Conservation (phyloP, 2,329 filamentous ascomycete genomes). For the Coniochaeta sp. region DNA sequence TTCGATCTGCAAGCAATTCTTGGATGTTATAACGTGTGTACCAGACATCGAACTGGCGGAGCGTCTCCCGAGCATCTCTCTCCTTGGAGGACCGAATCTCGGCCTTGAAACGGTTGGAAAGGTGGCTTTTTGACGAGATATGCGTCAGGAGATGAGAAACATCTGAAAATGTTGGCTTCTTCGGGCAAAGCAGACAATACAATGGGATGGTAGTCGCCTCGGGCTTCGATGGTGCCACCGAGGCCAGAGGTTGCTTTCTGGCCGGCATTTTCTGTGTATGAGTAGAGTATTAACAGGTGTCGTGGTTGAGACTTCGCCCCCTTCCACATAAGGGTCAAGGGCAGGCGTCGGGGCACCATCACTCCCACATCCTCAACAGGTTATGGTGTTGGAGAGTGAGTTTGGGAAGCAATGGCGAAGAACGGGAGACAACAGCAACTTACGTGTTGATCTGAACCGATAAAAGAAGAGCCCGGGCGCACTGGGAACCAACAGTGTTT, state of each 20-base stretch:
- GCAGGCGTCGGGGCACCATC: too few species aligned
- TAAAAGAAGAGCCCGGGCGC: not conserved
- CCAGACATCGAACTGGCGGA: constrained; percentile 72
- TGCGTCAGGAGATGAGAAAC: constrained; percentile 89
- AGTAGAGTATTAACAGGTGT: not conserved
- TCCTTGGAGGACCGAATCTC: constrained; percentile 66
- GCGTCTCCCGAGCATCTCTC: constrained; percentile 48
- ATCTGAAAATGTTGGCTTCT: constrained; percentile 76
- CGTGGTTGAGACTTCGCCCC: not conserved
- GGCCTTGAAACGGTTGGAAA: constrained; percentile 76
- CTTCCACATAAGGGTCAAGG: too few species aligned
- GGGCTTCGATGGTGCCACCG: not conserved
- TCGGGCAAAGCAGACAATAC: constrained; percentile 76
- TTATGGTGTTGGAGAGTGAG: not conserved
- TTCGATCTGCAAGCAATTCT: constrained; percentile 66
- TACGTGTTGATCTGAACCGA: not conserved
- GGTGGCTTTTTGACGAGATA: constrained; percentile 84
- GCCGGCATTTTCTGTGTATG: not conserved
- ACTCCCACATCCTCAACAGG: not conserved
- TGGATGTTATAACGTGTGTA: constrained; percentile 66
- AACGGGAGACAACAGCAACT: not conserved
- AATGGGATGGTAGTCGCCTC: constrained; percentile 50
- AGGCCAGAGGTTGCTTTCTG: not conserved
- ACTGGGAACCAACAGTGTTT: not conserved
- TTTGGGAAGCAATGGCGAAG: not conserved